Percentiles rank a stretch among this genome's conserved stretches.
Evolutionary conservation across 2,329 filamentous ascomycete genomes (phyloP).

Genomic region (Arthrobotrys sinensis): DNA sequence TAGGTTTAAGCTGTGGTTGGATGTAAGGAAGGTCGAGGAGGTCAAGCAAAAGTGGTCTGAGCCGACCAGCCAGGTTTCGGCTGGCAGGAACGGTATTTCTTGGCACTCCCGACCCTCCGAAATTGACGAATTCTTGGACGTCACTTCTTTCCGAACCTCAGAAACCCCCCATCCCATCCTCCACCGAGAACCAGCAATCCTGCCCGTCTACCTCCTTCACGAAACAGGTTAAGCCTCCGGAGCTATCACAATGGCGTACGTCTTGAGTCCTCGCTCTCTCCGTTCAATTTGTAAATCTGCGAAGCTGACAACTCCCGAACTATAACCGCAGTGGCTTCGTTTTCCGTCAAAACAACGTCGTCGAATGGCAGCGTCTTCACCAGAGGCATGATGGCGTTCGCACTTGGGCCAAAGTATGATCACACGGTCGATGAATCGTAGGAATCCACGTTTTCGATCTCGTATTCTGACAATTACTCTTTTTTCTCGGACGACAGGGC

Average conservation of each 20-base stretch:
- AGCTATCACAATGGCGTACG: slow-evolving; percentile 58
- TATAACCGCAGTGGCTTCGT: slow-evolving; percentile 68
- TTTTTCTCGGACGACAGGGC: slow-evolving; percentile 53
- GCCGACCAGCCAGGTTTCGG: slow-evolving; percentile 32
- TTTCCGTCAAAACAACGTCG: slow-evolving; percentile 78
- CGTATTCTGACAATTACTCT: slow-evolving; percentile 44
- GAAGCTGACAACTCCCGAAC: slow-evolving; percentile 57
- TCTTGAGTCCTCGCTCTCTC: slow-evolving; percentile 22
- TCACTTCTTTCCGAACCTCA: slow-evolving; percentile 58
- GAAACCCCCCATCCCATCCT: slow-evolving; percentile 17
- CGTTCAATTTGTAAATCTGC: slow-evolving; percentile 28
- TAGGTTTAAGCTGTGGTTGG: slow-evolving; percentile 17
- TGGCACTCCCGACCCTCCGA: slow-evolving; percentile 59
- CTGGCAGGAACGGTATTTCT: slow-evolving; percentile 40
- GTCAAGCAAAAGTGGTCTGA: slow-evolving; percentile 60
- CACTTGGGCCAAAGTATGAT: slow-evolving; percentile 77
- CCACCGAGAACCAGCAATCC: slow-evolving; percentile 21
- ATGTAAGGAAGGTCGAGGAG: slow-evolving; percentile 26
- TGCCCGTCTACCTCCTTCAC: slow-evolving; percentile 17
- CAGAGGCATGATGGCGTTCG: slow-evolving; percentile 77
- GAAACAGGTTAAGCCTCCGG: slow-evolving; percentile 32
- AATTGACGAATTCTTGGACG: slow-evolving; percentile 51
- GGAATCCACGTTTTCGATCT: slow-evolving; percentile 5
- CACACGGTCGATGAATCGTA: background rate
- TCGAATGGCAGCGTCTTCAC: slow-evolving; percentile 78